Percentiles rank a stretch among this genome's conserved stretches.
phyloP scores from a whole-genome alignment of 2,329 filamentous ascomycete genomes.

The Pestalotiopsis sp. region DNA sequence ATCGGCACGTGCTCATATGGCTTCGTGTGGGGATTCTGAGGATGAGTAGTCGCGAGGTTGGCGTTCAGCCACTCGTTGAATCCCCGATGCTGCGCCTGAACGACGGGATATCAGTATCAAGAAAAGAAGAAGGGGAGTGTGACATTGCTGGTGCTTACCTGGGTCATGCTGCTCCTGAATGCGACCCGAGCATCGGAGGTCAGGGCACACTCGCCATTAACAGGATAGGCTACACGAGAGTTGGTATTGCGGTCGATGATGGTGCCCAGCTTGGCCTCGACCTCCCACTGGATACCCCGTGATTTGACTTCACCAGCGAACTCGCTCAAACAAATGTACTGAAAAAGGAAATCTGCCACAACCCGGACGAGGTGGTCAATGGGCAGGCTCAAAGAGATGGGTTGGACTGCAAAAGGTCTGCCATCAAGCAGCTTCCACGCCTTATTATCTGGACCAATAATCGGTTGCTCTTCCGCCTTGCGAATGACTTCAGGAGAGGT shows the following conservation, averaged over 20 bases:
- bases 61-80: slow-evolving; percentile 87
- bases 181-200: slow-evolving; percentile 60
- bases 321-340: slow-evolving; percentile 68
- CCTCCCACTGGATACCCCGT: slow-evolving; percentile 77
- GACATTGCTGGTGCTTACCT: slow-evolving; percentile 55
- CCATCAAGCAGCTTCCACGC: slow-evolving; percentile 24
- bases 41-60: slow-evolving; percentile 60
- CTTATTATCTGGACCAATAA: not conserved
- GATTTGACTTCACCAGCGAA: slow-evolving; percentile 65
- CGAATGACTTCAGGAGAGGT: slow-evolving; percentile 49
- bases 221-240: slow-evolving; percentile 67
- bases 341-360: slow-evolving; percentile 81
- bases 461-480: slow-evolving; percentile 18
- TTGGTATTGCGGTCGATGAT: slow-evolving; percentile 75
- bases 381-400: slow-evolving; percentile 70
- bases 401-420: slow-evolving; percentile 56
- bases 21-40: slow-evolving; percentile 49
- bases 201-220: slow-evolving; percentile 73
- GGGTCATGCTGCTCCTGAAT: slow-evolving; percentile 90
- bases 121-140: not conserved
- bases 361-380: slow-evolving; percentile 74
- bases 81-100: slow-evolving; percentile 74
- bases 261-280: slow-evolving; percentile 90
- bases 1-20: slow-evolving; percentile 59
- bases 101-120: not conserved